Conservation (phyloP, 352 stramenopile genomes). For the Pythium plurisporium region DNA sequence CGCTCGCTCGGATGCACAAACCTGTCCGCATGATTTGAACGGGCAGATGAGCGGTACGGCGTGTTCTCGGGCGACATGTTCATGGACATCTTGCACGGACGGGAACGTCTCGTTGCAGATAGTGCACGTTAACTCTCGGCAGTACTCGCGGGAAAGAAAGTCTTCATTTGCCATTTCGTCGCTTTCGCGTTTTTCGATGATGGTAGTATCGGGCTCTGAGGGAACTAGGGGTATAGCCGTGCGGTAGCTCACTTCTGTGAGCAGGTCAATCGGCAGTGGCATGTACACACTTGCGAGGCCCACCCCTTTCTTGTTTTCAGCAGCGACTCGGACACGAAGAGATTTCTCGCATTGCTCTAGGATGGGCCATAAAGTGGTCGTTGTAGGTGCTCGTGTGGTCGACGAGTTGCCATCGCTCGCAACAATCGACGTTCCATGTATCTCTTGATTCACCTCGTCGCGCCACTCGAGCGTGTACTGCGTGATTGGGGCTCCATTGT, state of each 20-base stretch:
- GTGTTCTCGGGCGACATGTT: slow-evolving; percentile 59
- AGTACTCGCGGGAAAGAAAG: slow-evolving; percentile 9
- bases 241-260: slow-evolving; percentile 55
- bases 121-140: slow-evolving; percentile 45
- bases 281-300: slow-evolving; percentile 57
- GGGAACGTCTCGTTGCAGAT: slow-evolving; percentile 29
- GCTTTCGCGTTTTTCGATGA: slow-evolving; percentile 35
- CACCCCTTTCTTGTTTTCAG: slow-evolving; percentile 56
- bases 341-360: slow-evolving; percentile 33
- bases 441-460: slow-evolving; percentile 14
- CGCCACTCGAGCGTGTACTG: slow-evolving; percentile 74
- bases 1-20: slow-evolving; percentile 61
- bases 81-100: slow-evolving; percentile 30
- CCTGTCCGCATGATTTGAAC: slow-evolving; percentile 58
- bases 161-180: slow-evolving; percentile 44
- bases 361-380: slow-evolving; percentile 70
- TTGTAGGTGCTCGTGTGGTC: slow-evolving; percentile 8
- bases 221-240: slow-evolving; percentile 39
- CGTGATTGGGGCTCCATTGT: slow-evolving; percentile 58
- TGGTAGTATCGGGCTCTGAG: slow-evolving; percentile 39
- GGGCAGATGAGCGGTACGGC: slow-evolving; percentile 68
- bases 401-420: slow-evolving; percentile 5
- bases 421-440: slow-evolving; percentile 8
- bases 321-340: slow-evolving; percentile 48
- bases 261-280: slow-evolving; percentile 33